These are phyloP conservation scores for Blastocystis sp. DNA, from an alignment of 352 stramenopile genomes.

Conservation along the genomic window DNA sequence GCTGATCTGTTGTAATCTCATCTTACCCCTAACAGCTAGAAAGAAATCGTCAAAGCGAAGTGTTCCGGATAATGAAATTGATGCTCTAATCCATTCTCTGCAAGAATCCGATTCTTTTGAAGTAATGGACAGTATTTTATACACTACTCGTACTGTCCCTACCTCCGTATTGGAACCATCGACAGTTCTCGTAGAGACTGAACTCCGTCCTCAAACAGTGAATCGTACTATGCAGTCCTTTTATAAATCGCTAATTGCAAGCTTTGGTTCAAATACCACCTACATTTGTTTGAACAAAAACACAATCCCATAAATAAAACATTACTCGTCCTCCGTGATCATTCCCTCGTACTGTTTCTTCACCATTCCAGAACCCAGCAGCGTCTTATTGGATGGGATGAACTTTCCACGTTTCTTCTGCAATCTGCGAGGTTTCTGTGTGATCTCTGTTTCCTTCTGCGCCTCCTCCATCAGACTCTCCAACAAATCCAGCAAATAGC, in stretches of 20 bases:
- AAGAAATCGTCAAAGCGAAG: neutral
- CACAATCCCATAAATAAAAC: neutral
- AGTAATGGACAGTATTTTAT: neutral
- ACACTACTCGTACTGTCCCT: neutral
- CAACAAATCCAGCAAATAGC: constrained; percentile 52
- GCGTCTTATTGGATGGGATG: constrained; percentile 22
- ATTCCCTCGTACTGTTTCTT: constrained; percentile 62
- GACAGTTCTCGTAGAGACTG: neutral
- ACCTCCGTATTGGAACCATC: neutral
- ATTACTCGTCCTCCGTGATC: constrained; percentile 48
- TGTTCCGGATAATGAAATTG: neutral
- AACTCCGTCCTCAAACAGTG: neutral
- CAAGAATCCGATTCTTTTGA: neutral
- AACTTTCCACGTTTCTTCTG: constrained; percentile 15
- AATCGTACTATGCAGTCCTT: neutral
- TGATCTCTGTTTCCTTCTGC: constrained; percentile 27
- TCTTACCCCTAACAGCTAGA: neutral
- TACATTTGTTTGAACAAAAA: neutral
- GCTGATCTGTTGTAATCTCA: neutral
- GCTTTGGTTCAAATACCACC: too few species aligned
- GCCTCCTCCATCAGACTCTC: constrained; percentile 56
- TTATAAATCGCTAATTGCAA: neutral
- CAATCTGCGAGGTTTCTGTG: neutral
- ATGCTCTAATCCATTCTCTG: neutral
- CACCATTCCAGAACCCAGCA: constrained; percentile 31